A percentile compares a stretch with the other conserved stretches of the same genome.
phyloP scores from a whole-genome alignment of 805 yeast species.

The Metschnikowia santaceciliae region DNA sequence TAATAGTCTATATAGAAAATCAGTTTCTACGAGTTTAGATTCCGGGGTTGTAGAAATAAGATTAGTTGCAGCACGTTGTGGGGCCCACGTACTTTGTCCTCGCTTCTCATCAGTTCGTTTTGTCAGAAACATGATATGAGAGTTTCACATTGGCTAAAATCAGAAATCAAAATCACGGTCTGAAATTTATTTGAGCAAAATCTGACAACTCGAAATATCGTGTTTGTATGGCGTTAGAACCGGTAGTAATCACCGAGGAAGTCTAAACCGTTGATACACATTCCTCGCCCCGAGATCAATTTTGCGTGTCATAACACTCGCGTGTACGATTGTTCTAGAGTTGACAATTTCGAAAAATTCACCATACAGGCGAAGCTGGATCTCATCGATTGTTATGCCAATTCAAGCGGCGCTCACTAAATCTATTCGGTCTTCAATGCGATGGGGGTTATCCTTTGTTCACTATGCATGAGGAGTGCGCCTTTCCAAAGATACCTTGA shows the following conservation, averaged over 20 bases:
- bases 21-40: not conserved
- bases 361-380: not conserved
- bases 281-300: not conserved
- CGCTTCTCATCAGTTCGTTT: not conserved
- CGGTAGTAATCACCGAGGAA: too few relatives aligned
- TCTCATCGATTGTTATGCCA: not conserved
- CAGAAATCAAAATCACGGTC: too few relatives aligned
- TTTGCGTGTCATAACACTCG: not conserved
- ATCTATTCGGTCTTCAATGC: not conserved
- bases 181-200: too few relatives aligned
- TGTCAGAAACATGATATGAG: not conserved
- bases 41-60: not conserved
- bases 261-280: too few relatives aligned
- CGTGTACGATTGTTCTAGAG: not conserved
- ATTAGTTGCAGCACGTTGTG: not conserved
- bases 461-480: not conserved
- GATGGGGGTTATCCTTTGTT: slow-evolving; percentile 1
- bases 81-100: not conserved
- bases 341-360: not conserved
- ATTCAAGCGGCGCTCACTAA: not conserved
- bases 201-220: too few relatives aligned
- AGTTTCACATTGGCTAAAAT: too few relatives aligned
- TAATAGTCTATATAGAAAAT: not conserved
- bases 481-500: not conserved
- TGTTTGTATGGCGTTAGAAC: too few relatives aligned